Conservation (phyloP, 768 basidiomycete genomes). For the Tricholoma furcatifolium region DNA sequence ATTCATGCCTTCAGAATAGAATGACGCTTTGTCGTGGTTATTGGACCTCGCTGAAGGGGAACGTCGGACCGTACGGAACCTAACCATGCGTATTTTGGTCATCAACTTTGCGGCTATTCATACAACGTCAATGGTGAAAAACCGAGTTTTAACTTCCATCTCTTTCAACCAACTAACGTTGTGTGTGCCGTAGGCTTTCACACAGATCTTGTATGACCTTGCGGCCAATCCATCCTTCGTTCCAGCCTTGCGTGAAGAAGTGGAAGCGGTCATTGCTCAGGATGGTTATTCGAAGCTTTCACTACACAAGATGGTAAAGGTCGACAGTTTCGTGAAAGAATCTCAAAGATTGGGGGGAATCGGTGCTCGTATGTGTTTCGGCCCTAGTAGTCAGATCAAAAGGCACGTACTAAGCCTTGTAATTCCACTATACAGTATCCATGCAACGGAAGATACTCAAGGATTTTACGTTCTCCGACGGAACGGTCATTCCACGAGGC, state of each 20-base stretch:
- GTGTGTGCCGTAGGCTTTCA: constrained; percentile 30
- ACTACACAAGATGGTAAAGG: constrained; percentile 37
- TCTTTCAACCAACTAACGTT: not conserved
- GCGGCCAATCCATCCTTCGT: constrained; percentile 32
- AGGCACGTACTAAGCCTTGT: too few relatives aligned
- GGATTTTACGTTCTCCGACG: constrained; percentile 26
- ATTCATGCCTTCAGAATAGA: constrained; percentile 9
- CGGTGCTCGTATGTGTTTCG: constrained; percentile 23
- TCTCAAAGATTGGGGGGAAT: constrained; percentile 28
- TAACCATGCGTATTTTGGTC: constrained; percentile 21
- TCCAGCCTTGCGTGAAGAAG: constrained; percentile 40
- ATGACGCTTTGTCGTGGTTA: constrained; percentile 29
- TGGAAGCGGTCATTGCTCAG: constrained; percentile 27
- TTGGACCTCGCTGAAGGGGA: constrained; percentile 24
- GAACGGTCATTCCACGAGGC: constrained; percentile 24
- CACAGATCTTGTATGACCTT: constrained; percentile 34
- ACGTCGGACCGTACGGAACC: constrained; percentile 15
- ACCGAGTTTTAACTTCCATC: not conserved
- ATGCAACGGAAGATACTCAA: constrained; percentile 20
- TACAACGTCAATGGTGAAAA: constrained; percentile 23
- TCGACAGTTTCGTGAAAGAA: constrained; percentile 47
- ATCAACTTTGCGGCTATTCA: constrained; percentile 32
- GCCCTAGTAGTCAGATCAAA: not conserved
- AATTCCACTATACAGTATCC: constrained; percentile 5
- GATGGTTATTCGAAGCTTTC: constrained; percentile 37